phyloP scores from a whole-genome alignment of 2,329 filamentous ascomycete genomes.

The Penicillium sp. region DNA sequence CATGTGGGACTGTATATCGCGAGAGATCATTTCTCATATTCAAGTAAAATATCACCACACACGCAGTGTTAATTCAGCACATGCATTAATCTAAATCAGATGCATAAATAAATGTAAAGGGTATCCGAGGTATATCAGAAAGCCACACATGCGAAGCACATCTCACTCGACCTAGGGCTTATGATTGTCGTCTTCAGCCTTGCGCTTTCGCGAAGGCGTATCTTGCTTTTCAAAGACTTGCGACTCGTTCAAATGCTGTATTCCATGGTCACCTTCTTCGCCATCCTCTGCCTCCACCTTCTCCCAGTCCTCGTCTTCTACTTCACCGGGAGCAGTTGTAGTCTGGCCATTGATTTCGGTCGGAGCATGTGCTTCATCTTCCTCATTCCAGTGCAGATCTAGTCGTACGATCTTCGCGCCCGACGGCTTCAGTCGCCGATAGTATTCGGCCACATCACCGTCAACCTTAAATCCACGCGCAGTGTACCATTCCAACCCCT shows the following conservation, averaged over 20 bases:
- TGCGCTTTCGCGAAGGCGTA: constrained; percentile 27
- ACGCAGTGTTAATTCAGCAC: not conserved
- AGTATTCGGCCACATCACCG: constrained; percentile 56
- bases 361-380: not conserved
- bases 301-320: constrained; percentile 44
- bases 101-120: constrained; percentile 6
- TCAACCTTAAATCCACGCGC: constrained; percentile 56
- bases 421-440: constrained; percentile 56
- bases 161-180: constrained; percentile 16
- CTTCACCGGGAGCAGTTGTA: constrained; percentile 10
- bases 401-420: constrained; percentile 54
- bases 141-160: constrained; percentile 4
- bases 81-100: not conserved
- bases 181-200: constrained; percentile 30
- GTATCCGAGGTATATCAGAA: constrained; percentile 14
- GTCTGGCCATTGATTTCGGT: not conserved
- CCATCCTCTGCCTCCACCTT: constrained; percentile 41
- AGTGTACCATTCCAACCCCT: constrained; percentile 60
- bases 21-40: not conserved
- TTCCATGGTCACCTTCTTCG: constrained; percentile 33
- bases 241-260: constrained; percentile 35
- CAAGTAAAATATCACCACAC: not conserved
- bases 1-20: not conserved
- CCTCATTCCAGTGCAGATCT: constrained; percentile 31
- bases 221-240: constrained; percentile 28